Conservation (phyloP, 352 stramenopile species). For the Hyaloperonospora arabidopsidis region DNA sequence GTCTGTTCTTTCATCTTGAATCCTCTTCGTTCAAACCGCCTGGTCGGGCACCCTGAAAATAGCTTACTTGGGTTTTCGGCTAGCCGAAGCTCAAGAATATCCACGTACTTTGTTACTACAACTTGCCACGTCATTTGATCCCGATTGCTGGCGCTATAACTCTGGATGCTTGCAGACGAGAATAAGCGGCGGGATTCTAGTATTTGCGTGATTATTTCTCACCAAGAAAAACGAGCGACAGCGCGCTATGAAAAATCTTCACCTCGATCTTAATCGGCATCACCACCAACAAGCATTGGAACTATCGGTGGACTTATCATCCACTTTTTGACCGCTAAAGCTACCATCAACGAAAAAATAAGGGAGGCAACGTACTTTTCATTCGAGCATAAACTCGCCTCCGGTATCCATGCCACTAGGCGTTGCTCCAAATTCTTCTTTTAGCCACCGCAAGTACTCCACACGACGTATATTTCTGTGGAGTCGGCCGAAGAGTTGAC, state of each 20-base stretch:
- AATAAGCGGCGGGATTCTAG: not conserved
- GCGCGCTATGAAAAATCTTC: not conserved
- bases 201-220: not conserved
- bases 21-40: not conserved
- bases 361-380: not conserved
- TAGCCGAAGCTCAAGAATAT: not conserved
- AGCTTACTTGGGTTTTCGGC: not conserved
- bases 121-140: not conserved
- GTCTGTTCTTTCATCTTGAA: not conserved
- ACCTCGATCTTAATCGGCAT: not conserved
- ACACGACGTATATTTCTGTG: not conserved
- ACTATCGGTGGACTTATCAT: no score
- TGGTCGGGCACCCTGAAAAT: not conserved
- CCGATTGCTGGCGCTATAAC: not conserved
- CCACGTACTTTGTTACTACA: not conserved
- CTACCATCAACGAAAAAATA: not conserved
- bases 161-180: not conserved
- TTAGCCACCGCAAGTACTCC: not conserved
- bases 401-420: not conserved
- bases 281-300: not conserved
- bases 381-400: not conserved
- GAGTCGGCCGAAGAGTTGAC: not conserved
- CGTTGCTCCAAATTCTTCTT: constrained; percentile 1
- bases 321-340: not conserved
- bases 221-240: not conserved